Evolutionary conservation across 2,329 filamentous ascomycete genomes (phyloP).

Genomic region (Neonectria punicea): DNA sequence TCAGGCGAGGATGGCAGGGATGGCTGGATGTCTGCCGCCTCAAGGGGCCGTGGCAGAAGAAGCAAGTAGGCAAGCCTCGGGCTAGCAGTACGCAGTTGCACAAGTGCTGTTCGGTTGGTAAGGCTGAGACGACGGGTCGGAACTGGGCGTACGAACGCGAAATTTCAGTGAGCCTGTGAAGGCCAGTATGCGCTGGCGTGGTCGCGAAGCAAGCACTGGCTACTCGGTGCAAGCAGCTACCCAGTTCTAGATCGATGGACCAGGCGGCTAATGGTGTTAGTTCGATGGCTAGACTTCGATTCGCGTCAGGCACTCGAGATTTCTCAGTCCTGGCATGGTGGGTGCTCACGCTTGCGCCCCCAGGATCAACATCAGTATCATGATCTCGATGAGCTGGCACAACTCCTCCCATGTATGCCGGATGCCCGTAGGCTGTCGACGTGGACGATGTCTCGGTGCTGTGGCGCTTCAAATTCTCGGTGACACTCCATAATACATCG

Average conservation of each 20-base stretch:
- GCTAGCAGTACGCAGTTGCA: conserved; percentile 9
- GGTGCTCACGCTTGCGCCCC: conserved; percentile 3
- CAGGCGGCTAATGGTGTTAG: conserved; percentile 16
- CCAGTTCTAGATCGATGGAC: conserved; percentile 6
- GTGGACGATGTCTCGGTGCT: conserved; percentile 13
- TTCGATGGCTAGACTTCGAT: conserved; percentile 19
- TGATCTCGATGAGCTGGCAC: conserved; percentile 23
- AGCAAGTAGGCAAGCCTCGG: conserved; percentile 33
- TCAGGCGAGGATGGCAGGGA: conserved; percentile 33
- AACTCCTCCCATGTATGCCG: background rate
- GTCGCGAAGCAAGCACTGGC: conserved; percentile 1
- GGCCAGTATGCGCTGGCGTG: conserved; percentile 24
- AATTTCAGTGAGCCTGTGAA: conserved; percentile 19
- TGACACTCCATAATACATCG: conserved; percentile 21
- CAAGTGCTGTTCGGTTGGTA: conserved; percentile 33
- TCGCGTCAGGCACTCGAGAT: conserved; percentile 16
- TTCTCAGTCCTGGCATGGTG: background rate
- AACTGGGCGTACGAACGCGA: conserved; percentile 22
- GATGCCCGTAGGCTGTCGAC: conserved; percentile 18
- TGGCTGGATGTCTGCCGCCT: conserved; percentile 27
- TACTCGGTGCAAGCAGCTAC: background rate
- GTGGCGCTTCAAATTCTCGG: conserved; percentile 26
- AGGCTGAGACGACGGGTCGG: conserved; percentile 41
- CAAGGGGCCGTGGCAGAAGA: conserved; percentile 22
- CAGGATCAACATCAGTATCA: background rate